Conservation (phyloP, 176 grass and related monocot species). For the Guadua angustifolia region DNA sequence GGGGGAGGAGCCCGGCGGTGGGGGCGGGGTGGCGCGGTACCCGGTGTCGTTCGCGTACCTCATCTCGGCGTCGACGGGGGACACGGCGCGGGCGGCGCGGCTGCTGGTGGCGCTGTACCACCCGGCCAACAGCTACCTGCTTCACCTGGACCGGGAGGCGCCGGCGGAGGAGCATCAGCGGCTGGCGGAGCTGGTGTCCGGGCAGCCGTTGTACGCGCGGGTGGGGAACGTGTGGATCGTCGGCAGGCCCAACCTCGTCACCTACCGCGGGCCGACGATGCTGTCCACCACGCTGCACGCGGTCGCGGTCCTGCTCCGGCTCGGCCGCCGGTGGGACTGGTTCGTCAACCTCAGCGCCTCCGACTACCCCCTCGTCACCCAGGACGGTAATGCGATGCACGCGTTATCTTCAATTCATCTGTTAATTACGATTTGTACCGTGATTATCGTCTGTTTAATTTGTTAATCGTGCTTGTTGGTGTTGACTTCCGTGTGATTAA, state of each 20-base stretch:
- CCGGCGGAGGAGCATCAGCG: conserved; percentile 63
- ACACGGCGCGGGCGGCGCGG: conserved; percentile 58
- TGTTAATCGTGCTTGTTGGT: neutral
- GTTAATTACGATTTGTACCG: neutral
- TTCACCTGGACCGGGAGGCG: conserved; percentile 87
- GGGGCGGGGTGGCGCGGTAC: conserved; percentile 27
- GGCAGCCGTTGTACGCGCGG: conserved; percentile 51
- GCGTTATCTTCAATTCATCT: neutral
- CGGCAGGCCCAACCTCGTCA: conserved; percentile 72
- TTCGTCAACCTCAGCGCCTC: conserved; percentile 98
- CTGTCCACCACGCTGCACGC: conserved; percentile 95
- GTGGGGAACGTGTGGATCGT: conserved; percentile 89
- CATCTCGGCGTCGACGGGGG: conserved; percentile 80
- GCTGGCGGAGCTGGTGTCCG: conserved; percentile 64
- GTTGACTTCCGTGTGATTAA: neutral
- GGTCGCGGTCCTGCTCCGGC: conserved; percentile 73
- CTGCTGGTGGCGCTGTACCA: conserved; percentile 86
- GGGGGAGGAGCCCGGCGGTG: neutral
- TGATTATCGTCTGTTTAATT: neutral
- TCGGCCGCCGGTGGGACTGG: conserved; percentile 82
- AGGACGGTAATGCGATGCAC: conserved; percentile 71
- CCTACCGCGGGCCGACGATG: conserved; percentile 96
- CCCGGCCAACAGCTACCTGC: conserved; percentile 84
- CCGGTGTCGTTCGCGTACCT: conserved; percentile 91
- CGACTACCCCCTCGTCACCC: conserved; percentile 92